A percentile compares a stretch with the other conserved stretches of the same genome.
phyloP scores from a whole-genome alignment of 805 yeast genomes.

The Sungouiozyma ichnusensis region DNA sequence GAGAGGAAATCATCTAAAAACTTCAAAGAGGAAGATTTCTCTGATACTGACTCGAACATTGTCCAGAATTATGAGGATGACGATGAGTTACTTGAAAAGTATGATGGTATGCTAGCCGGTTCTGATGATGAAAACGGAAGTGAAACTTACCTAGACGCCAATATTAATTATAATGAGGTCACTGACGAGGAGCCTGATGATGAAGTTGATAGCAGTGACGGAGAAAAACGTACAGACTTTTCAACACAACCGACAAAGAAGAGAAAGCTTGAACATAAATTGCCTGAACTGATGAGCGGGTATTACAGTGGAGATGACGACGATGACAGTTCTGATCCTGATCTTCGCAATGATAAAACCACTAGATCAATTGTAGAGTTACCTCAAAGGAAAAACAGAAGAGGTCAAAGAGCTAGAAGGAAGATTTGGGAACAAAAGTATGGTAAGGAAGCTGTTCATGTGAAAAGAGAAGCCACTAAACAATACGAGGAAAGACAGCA shows the following conservation, averaged over 20 bases:
- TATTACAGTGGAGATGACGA: conserved; percentile 78
- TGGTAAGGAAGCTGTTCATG: conserved; percentile 77
- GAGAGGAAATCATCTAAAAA: conserved; percentile 1
- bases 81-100: conserved; percentile 20
- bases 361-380: conserved; percentile 27
- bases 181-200: conserved; percentile 53
- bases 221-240: conserved; percentile 20
- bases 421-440: conserved; percentile 91
- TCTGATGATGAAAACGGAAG: conserved; percentile 36
- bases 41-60: conserved; percentile 8
- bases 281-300: conserved; percentile 71
- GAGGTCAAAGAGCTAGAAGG: conserved; percentile 96
- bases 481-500: conserved; percentile 45
- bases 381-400: conserved; percentile 65
- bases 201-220: conserved; percentile 30
- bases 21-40: conserved; percentile 13
- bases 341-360: conserved; percentile 39
- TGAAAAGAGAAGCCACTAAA: conserved; percentile 52
- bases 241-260: background rate
- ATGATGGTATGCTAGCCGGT: conserved; percentile 31
- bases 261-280: conserved; percentile 21
- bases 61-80: conserved; percentile 11
- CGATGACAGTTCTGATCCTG: conserved; percentile 32
- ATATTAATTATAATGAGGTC: conserved; percentile 38
- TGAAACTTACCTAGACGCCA: conserved; percentile 24